These are phyloP conservation scores for Phytopythium mirpurense DNA, from an alignment of 352 stramenopile genomes.

Conservation along the genomic window DNA sequence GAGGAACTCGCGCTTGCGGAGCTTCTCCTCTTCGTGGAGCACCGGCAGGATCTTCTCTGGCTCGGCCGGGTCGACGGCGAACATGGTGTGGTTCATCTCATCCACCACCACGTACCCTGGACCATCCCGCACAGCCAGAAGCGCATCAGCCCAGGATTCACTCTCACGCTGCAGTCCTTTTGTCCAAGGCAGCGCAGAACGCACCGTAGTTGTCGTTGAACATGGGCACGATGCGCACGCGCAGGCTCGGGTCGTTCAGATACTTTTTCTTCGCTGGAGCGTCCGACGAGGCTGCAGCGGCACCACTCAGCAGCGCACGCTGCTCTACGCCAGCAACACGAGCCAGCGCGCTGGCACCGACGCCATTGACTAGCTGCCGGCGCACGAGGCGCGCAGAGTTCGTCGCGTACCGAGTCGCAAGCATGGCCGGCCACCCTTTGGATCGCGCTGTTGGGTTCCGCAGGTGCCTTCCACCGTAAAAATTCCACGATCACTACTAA, in stretches of 20 bases:
- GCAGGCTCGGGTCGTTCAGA: slow-evolving; percentile 68
- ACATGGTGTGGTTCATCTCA: slow-evolving; percentile 80
- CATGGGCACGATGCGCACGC: slow-evolving; percentile 80
- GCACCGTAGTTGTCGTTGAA: slow-evolving; percentile 81
- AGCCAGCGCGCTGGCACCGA: neutral
- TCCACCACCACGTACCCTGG: slow-evolving; percentile 77
- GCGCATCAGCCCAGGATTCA: neutral
- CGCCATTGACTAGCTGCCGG: neutral
- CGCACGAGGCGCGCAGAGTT: neutral
- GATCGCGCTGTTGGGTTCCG: too few relatives aligned
- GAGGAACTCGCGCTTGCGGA: slow-evolving; percentile 63
- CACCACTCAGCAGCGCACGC: neutral
- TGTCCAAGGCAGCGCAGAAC: neutral
- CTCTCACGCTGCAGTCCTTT: neutral
- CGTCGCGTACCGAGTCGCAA: neutral
- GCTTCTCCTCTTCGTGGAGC: slow-evolving; percentile 61
- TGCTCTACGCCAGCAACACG: neutral
- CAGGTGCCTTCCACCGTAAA: too few relatives aligned
- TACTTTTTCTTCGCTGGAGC: slow-evolving; percentile 41
- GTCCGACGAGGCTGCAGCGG: neutral
- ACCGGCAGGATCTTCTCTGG: slow-evolving; percentile 54
- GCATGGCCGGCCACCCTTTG: too few relatives aligned
- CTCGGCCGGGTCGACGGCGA: slow-evolving; percentile 72
- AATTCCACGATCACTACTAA: too few relatives aligned
- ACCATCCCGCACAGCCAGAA: neutral